A percentile compares a stretch with the other conserved stretches of the same genome.
These are phyloP conservation scores for Aspergillus nidulans DNA, from an alignment of 495 filamentous ascomycete genomes.

Conservation along the genomic window DNA sequence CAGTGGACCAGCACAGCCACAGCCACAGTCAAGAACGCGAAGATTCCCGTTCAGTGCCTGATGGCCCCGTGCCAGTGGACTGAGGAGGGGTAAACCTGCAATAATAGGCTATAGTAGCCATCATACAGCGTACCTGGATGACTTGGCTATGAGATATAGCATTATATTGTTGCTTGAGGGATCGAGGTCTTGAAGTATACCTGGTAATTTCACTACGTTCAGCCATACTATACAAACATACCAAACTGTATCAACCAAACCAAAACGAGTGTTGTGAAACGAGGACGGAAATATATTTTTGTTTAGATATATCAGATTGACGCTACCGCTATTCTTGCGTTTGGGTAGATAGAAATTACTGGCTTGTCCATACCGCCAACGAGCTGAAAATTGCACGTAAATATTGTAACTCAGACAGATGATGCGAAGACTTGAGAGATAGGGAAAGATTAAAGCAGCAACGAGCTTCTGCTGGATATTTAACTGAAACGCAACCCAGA, in stretches of 20 bases:
- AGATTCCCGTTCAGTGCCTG: neutral
- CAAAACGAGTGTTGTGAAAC: neutral
- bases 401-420: neutral
- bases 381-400: neutral
- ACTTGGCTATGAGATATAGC: neutral
- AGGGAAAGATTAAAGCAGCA: neutral
- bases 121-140: neutral
- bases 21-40: conserved; percentile 13
- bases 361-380: neutral
- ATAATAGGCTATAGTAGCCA: neutral
- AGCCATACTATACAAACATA: conserved; percentile 2
- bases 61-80: neutral
- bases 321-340: too few relatives aligned
- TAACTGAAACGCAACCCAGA: neutral
- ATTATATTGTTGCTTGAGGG: neutral
- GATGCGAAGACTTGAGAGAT: neutral
- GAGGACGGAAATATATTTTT: neutral
- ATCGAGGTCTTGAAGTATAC: neutral
- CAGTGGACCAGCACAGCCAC: neutral
- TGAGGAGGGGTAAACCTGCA: neutral
- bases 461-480: neutral
- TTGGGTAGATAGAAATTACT: neutral
- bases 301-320: too few relatives aligned
- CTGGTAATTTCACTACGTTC: conserved; percentile 5
- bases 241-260: conserved; percentile 1